Evolutionary conservation across 495 filamentous ascomycete genomes (phyloP), one percentile per base, ranked within the genome.

Genomic region (Pyrenopolyporus hunteri): DNA sequence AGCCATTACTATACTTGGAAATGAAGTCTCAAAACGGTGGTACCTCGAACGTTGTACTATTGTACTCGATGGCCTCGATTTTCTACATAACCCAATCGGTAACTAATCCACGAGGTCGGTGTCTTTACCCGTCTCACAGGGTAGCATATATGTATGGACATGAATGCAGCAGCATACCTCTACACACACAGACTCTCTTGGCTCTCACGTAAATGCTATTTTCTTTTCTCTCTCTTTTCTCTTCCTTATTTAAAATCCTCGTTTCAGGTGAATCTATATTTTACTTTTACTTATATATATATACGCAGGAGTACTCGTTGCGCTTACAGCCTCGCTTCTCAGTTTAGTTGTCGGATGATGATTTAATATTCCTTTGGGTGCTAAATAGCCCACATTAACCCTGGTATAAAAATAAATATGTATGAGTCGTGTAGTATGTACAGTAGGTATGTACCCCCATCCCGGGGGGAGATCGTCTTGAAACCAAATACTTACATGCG

Each of bases 81-180:
- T 43, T 13, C 33, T 57, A 31, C 53, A 47, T 57, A n/a, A 22
- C 57, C 52, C 46, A 66, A 66, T 66, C 57, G 63, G 63, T 61
- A 66, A 40, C 46, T 46, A 66, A 66, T 61, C 57, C 52, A 66
- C 63, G 57, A 66, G 40, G 20, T 53, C 51, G 63, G 57, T 40
- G 48, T 51, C 14, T 44, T 23, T 47, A 23, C 7, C 19, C 43
- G 16, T 19, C 44, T 33, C 14, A 31, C 8, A 46, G 23, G 4
- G 9, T 9, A 29, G 9, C 4, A 29, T 29, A 29, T 29, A 29
- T 29, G 26, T 9, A 29, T 5, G 26, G 4, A 29, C 26, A 29
- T 48, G n/a, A 33, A 22, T 33, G 25, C 45, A 48, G 45, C 16
- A 31, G 45, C 32, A 50, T 6, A 29, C 26, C 5, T 5, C 26